Base-by-base conservation (phyloP, 768 basidiomycete genomes). In the Leccinum subgranulosum region DNA sequence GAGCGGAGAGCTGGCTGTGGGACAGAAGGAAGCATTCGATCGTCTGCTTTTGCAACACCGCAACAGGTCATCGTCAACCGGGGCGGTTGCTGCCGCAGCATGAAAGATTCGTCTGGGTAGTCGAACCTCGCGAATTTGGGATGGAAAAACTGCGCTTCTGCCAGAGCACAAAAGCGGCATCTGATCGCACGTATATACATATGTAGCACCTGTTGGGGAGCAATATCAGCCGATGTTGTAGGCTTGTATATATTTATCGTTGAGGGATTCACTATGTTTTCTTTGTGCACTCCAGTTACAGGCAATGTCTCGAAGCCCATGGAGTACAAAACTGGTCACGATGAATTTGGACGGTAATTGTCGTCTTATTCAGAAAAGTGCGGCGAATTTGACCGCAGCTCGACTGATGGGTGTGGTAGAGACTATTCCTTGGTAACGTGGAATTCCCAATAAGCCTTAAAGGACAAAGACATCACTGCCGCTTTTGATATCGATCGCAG, bases 1-100 rank as follows among this genome's bases (percentile, higher is more conserved):
- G 69, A 87, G 88, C 36, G 97, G 97, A 56, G 86, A 92, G 71
- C 89, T 99, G 66, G 86, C 85, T 47, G 88, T 98, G 45, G 94
- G 97, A n/a, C 92, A 98, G 76, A 90, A 88, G 76, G 88, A 90
- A 68, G 88, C 92, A 6, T 81, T 98, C 29, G 94, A 98, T 73
- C 82, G 87, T 58, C 79, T 98, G 31, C 81, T 98, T 63, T 83
- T 81, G 76, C 84, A 84, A 77, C 93, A 95, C 76, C 84, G 85
- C 55, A 78, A 79, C 51, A 55, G 46, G 12, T 63, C 62, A 27
- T 10, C 63, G 51, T 63, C 58, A 36, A 54, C 49, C 51, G 59
- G 25, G 21, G 8, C 3, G 2, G 46, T 61, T 29, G 41, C 36
- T n/a, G 43, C 51, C 14, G 47, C 54, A 29, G 67, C 57, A 48